These are phyloP conservation scores for Botryosphaeria dothidea DNA, from an alignment of 2,329 filamentous ascomycete species.

Conservation along the genomic window DNA sequence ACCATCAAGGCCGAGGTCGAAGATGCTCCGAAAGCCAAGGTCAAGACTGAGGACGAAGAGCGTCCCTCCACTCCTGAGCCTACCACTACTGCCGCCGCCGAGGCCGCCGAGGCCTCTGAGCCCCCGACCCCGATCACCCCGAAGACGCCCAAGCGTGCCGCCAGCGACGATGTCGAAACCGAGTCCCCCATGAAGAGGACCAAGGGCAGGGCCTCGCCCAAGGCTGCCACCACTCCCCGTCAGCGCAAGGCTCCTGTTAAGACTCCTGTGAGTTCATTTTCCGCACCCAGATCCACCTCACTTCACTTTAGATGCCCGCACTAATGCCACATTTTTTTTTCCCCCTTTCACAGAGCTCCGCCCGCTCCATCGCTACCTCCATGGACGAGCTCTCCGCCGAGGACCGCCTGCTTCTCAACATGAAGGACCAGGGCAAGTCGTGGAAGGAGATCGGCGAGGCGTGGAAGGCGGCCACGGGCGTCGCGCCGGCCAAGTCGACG, in stretches of 20 bases:
- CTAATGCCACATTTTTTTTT: not conserved
- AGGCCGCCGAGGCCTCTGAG: too few species aligned
- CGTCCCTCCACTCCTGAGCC: not conserved
- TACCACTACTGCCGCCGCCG: too few species aligned
- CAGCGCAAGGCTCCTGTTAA: conserved; percentile 15
- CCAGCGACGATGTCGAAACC: not conserved
- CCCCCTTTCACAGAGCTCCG: not conserved
- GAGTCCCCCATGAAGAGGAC: conserved; percentile 2
- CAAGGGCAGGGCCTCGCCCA: conserved; percentile 5
- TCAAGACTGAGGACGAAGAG: not conserved
- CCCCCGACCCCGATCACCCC: not conserved
- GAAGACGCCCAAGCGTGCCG: conserved; percentile 2
- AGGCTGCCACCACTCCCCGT: not conserved
- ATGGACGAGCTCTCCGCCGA: conserved; percentile 18
- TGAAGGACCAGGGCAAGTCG: conserved; percentile 22
- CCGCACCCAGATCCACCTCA: too few species aligned
- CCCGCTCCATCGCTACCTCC: conserved; percentile 17
- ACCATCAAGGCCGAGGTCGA: not conserved
- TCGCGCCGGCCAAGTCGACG: conserved; percentile 22
- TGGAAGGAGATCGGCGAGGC: conserved; percentile 22
- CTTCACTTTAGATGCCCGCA: not conserved
- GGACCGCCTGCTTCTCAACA: conserved; percentile 20
- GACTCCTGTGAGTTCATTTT: not conserved
- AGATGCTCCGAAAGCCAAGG: not conserved
- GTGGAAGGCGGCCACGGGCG: conserved; percentile 21